A percentile compares a stretch with the other conserved stretches of the same genome.
Evolutionary conservation across 1,284 basidiomycete species (phyloP).

Genomic region (Puccinia polysora): DNA sequence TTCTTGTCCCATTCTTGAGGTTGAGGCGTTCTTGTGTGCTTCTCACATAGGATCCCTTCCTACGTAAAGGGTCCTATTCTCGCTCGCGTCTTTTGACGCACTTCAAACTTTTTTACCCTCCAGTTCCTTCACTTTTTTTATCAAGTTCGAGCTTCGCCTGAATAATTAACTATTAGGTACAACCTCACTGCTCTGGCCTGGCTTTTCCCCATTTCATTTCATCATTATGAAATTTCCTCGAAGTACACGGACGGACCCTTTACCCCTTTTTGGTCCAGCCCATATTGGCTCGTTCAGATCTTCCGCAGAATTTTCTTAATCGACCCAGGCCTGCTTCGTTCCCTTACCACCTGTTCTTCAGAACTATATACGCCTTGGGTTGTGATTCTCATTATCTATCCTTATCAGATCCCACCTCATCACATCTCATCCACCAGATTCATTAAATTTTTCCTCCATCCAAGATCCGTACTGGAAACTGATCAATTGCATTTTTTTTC

Average conservation of each 20-base stretch:
- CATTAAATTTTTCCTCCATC: not conserved
- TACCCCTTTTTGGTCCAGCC: not conserved
- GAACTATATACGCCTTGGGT: not conserved
- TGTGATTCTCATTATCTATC: not conserved
- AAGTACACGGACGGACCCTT: not conserved
- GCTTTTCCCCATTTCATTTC: not conserved
- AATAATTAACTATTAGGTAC: not conserved
- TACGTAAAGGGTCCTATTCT: not conserved
- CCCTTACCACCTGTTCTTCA: not conserved
- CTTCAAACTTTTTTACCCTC: not conserved
- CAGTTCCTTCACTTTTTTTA: not conserved
- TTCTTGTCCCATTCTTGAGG: too few species aligned
- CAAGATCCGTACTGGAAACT: not conserved
- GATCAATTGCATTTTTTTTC: not conserved
- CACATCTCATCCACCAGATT: not conserved
- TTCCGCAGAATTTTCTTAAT: not conserved
- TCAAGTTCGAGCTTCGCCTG: not conserved
- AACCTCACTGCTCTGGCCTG: not conserved
- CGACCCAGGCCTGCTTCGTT: not conserved
- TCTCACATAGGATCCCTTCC: not conserved
- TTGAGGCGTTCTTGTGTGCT: not conserved
- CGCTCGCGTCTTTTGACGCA: not conserved
- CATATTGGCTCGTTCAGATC: not conserved
- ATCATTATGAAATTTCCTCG: not conserved
- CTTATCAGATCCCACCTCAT: not conserved